Percentiles rank a stretch among this genome's conserved stretches.
Evolutionary conservation across 805 yeast species (phyloP).

Genomic region (Tanozyma kutaoensis): DNA sequence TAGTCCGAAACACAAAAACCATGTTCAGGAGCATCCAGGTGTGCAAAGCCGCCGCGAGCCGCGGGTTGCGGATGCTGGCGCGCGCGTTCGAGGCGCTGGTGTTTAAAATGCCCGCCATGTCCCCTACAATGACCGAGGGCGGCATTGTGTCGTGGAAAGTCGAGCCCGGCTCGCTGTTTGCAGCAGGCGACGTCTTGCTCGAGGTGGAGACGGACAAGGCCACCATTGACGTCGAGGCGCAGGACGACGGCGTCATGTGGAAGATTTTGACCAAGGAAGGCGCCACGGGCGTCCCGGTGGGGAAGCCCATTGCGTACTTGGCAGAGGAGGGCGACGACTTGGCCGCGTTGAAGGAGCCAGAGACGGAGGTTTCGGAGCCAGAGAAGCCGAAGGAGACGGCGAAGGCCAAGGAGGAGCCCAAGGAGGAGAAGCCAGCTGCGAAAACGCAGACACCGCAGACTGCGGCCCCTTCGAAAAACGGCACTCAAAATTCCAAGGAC

Average conservation of each 20-base stretch:
- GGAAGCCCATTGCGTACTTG: constrained; percentile 75
- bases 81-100: constrained; percentile 22
- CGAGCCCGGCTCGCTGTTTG: constrained; percentile 53
- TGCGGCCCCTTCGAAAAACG: constrained; percentile 1
- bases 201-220: constrained; percentile 87
- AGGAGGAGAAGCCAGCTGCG: not conserved
- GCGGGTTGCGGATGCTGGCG: constrained; percentile 18
- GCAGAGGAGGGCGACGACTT: constrained; percentile 88
- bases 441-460: no score
- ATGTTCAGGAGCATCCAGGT: constrained; percentile 9
- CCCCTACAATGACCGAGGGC: constrained; percentile 97
- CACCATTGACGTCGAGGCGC: constrained; percentile 74
- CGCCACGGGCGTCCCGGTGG: constrained; percentile 68
- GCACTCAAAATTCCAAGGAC: no score
- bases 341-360: constrained; percentile 46
- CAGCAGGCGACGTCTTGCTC: constrained; percentile 70
- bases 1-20: constrained; percentile 5
- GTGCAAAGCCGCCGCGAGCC: constrained; percentile 2
- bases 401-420: not conserved
- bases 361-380: constrained; percentile 9
- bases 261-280: constrained; percentile 65
- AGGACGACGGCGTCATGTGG: constrained; percentile 83
- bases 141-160: constrained; percentile 85
- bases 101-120: constrained; percentile 96
- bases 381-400: constrained; percentile 1